These are phyloP conservation scores for Brassica hybrid DNA, from an alignment of 441 rosid genomes.

Conservation along the genomic window DNA sequence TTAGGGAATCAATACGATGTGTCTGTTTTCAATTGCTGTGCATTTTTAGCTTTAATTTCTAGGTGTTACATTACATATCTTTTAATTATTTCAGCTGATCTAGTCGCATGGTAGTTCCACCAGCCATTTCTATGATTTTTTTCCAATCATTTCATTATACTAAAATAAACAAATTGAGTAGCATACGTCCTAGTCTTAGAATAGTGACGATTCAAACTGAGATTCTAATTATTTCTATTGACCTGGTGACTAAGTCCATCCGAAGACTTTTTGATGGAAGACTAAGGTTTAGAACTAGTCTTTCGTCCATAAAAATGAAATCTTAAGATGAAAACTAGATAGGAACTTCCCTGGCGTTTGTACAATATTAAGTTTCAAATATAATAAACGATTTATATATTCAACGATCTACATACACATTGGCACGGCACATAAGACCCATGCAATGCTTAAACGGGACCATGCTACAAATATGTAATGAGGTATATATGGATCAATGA, in stretches of 20 bases:
- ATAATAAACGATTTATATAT: not conserved
- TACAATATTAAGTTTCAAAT: not conserved
- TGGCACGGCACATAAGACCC: not conserved
- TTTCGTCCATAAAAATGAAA: not conserved
- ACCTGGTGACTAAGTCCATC: conserved; percentile 15
- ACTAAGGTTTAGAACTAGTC: not conserved
- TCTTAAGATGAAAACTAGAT: not conserved
- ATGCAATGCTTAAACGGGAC: not conserved
- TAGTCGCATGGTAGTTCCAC: not conserved
- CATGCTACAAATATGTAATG: not conserved
- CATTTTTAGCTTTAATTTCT: not conserved
- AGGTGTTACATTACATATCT: not conserved
- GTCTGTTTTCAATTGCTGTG: not conserved
- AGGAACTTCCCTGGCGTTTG: not conserved
- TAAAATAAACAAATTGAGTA: not conserved
- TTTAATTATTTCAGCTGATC: conserved; percentile 11
- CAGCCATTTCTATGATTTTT: conserved; percentile 9
- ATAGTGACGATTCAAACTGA: conserved; percentile 8
- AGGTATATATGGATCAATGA: not conserved
- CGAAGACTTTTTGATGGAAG: conserved; percentile 24
- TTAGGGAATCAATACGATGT: not conserved
- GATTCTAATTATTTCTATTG: conserved; percentile 19
- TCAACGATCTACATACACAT: not conserved
- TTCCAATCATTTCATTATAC: conserved; percentile 33
- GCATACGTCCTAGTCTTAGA: not conserved